Conservation (phyloP, 345 rosid species). For the Psidium friedrichsthalianum region DNA sequence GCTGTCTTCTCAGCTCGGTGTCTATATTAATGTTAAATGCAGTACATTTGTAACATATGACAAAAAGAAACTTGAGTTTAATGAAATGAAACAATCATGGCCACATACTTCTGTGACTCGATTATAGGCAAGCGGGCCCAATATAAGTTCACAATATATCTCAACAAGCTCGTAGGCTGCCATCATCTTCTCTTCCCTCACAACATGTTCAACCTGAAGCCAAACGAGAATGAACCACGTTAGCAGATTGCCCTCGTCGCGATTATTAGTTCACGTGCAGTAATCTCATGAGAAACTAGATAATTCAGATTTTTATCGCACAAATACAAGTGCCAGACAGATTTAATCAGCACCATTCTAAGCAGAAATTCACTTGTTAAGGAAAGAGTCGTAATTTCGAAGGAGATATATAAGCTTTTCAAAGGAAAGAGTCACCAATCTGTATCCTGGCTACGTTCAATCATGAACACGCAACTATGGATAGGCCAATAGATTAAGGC, state of each 20-base stretch:
- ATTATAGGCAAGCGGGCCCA: conserved; percentile 67
- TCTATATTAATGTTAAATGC: neutral
- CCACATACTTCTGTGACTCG: conserved; percentile 80
- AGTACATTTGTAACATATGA: neutral
- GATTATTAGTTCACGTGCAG: neutral
- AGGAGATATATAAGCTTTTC: neutral
- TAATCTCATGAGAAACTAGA: neutral
- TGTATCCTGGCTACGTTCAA: neutral
- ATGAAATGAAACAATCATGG: neutral
- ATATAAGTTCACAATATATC: conserved; percentile 80
- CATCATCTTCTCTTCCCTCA: conserved; percentile 82
- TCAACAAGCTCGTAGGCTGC: conserved; percentile 78
- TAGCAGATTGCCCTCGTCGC: neutral
- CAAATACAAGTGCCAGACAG: neutral
- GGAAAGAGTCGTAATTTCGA: neutral
- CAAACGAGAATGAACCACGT: neutral
- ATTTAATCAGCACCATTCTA: neutral
- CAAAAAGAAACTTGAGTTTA: neutral
- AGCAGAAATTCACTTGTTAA: neutral
- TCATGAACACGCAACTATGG: neutral
- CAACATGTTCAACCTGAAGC: conserved; percentile 80
- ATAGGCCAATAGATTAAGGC: neutral
- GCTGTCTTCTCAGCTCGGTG: neutral
- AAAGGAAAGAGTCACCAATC: neutral
- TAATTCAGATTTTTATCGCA: neutral